Evolutionary conservation across 2,329 filamentous ascomycete species (phyloP), one percentile per base, ranked within the genome.

Genomic region (Fusarium decemcellulare): DNA sequence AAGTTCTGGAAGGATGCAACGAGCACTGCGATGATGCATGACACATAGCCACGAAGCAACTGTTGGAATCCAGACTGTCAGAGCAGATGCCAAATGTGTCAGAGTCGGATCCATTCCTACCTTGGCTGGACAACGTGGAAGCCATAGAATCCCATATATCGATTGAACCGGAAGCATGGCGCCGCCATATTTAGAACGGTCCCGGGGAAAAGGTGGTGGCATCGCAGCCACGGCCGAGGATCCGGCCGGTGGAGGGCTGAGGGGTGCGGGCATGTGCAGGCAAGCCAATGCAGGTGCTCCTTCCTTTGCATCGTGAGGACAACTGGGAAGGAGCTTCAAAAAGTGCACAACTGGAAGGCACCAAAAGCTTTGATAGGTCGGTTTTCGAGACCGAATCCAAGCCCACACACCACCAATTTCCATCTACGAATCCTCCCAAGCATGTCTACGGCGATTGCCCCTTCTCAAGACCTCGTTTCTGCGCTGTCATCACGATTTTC

Each of bases 251-350:
- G 39, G 52, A 30, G 36, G 34, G 43, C 53, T 15, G 18, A 27
- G 6, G 15, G 14, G 12, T 29, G 55, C 18, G 59, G 53, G 11
- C 23, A 54, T 27, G 50, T 57, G 12, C 46, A 15, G 29, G 10
- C n/a, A 65, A 42, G 50, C 61, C 43, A 65, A 69, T 53, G 61
- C 62, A 69, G 62, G 66, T 63, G 66, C 50, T 63, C 16, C 59
- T 57, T 43, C 23, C 40, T 14, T 34, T 11, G 46, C 63, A 58
- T 51, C 27, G 62, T 44, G 29, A 52, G 44, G 23, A 50, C 50
- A 50, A 50, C 15, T 8, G 23, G 23, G 23, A 23, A 23, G 23
- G 23, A 23, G 23, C 23, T 23, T 23, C 23, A 5, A 23, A 23
- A 23, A 23, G 23, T 23, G 23, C 23, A 23, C 23, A 23, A 23